A percentile compares a stretch with the other conserved stretches of the same genome.
These are phyloP conservation scores for Cladosporium sp. DNA, from an alignment of 2,329 filamentous ascomycete species.

Conservation along the genomic window DNA sequence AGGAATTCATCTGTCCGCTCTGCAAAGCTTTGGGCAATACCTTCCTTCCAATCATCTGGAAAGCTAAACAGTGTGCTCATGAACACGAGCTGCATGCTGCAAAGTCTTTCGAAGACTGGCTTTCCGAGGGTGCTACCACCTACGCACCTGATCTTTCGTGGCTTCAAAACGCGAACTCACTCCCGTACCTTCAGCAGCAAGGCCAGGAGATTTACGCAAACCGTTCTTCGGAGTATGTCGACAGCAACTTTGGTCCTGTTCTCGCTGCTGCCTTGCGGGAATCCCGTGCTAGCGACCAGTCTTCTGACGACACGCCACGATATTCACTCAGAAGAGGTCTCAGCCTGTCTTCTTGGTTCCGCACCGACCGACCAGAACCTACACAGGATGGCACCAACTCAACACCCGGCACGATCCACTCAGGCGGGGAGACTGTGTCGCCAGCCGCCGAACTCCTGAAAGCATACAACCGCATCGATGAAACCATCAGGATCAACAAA, in stretches of 20 bases:
- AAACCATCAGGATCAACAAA: slow-evolving; percentile 50
- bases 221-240: slow-evolving; percentile 25
- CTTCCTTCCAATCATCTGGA: slow-evolving; percentile 94
- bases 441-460: slow-evolving; percentile 38
- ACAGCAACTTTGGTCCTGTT: slow-evolving; percentile 25
- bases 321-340: slow-evolving; percentile 15
- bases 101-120: slow-evolving; percentile 62
- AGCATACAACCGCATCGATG: slow-evolving; percentile 53
- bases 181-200: slow-evolving; percentile 28
- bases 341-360: slow-evolving; percentile 17
- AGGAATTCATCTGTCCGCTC: slow-evolving; percentile 93
- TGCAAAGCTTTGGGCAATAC: slow-evolving; percentile 96
- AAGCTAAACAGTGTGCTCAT: slow-evolving; percentile 77
- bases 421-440: slow-evolving; percentile 1
- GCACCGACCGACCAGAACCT: slow-evolving; percentile 10
- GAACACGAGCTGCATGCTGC: slow-evolving; percentile 54
- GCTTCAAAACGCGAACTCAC: slow-evolving; percentile 39
- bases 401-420: background rate
- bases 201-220: slow-evolving; percentile 22
- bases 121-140: slow-evolving; percentile 48
- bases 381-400: background rate
- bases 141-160: slow-evolving; percentile 48
- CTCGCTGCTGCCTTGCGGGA: slow-evolving; percentile 17
- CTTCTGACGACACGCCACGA: background rate
- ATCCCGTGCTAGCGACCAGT: background rate